phyloP scores from a whole-genome alignment of 2,329 filamentous ascomycete genomes.

The Sporothrix schenckii region DNA sequence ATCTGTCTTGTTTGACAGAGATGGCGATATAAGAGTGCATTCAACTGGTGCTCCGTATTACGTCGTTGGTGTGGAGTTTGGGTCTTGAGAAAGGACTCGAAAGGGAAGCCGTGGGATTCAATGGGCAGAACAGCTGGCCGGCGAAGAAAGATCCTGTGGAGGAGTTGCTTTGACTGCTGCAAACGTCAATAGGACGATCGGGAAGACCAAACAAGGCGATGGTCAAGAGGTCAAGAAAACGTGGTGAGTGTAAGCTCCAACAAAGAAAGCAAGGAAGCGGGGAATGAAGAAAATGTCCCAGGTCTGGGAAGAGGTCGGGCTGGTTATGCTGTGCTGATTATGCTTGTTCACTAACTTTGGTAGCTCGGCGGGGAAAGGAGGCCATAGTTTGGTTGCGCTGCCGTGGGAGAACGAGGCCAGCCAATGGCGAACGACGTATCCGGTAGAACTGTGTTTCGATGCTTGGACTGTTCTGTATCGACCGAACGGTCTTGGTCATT shows the following conservation, averaged over 20 bases:
- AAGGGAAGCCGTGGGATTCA: background rate
- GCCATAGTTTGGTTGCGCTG: background rate
- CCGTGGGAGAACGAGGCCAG: background rate
- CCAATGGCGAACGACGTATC: background rate
- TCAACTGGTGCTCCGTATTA: no score
- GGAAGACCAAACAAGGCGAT: background rate
- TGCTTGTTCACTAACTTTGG: conserved; percentile 16
- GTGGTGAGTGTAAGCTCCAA: background rate
- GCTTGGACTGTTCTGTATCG: no score
- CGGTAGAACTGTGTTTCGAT: no score
- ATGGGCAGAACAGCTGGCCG: background rate
- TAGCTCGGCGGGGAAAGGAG: conserved; percentile 10
- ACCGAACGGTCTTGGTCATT: background rate
- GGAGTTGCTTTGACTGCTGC: background rate
- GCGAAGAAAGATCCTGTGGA: background rate
- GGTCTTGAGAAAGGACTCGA: background rate
- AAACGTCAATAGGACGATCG: background rate
- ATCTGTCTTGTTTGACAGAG: background rate
- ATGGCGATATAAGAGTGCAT: background rate
- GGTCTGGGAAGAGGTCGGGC: background rate
- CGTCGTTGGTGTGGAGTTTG: background rate
- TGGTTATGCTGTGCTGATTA: conserved; percentile 14
- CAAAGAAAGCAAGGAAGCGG: background rate
- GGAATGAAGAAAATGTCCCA: background rate
- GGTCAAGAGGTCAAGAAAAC: conserved; percentile 6